These are phyloP conservation scores for Canna indica DNA, from an alignment of 176 grass and related monocot genomes.

Conservation along the genomic window DNA sequence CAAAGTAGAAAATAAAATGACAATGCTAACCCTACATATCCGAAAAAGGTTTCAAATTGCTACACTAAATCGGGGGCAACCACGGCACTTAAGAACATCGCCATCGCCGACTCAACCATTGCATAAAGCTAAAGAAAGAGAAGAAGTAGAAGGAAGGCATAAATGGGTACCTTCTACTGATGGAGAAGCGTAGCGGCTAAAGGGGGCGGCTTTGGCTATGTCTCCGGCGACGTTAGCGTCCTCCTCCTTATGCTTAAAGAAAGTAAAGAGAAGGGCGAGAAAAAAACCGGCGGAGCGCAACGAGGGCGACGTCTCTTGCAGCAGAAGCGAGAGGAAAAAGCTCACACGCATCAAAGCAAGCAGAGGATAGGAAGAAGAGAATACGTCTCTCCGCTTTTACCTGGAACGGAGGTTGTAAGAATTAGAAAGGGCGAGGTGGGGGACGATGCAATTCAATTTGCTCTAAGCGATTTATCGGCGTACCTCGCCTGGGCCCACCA, in stretches of 20 bases:
- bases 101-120: background rate
- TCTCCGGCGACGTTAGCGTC: background rate
- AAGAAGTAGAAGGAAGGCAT: background rate
- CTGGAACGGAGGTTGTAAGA: background rate
- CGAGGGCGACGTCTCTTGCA: background rate
- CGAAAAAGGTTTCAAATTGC: background rate
- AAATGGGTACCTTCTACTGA: background rate
- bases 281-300: background rate
- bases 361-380: background rate
- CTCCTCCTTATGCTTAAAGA: background rate
- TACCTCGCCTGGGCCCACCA: background rate
- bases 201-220: background rate
- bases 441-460: background rate
- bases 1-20: background rate
- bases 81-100: background rate
- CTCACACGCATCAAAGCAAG: background rate
- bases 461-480: background rate
- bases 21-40: background rate
- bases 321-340: conserved; percentile 5
- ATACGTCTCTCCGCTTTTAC: too few species aligned
- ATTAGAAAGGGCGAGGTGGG: background rate
- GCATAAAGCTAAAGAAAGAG: background rate
- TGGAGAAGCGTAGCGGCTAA: background rate
- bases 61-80: too few species aligned
- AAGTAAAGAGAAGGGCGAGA: background rate